Conservation (phyloP, 306 rosid species). For the Elaeagnus macrophylla region DNA sequence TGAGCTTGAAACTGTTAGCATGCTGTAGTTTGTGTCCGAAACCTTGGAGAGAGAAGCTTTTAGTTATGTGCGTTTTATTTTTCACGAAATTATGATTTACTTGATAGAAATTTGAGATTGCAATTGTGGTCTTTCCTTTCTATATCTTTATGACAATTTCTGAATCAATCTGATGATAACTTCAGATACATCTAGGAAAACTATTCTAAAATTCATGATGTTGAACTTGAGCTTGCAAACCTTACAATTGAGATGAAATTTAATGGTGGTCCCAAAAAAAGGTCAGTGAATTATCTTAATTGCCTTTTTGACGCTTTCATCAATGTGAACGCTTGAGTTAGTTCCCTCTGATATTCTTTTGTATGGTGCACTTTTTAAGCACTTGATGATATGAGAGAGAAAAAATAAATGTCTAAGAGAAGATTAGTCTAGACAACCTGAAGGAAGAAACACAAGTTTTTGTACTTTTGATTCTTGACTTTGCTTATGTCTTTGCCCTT, state of each 20-base stretch:
- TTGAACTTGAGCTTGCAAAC: constrained; percentile 70
- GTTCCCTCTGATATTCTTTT: constrained; percentile 1
- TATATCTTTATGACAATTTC: no score
- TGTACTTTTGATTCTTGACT: constrained; percentile 9
- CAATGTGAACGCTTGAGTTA: constrained; percentile 19
- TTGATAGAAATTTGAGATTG: no score
- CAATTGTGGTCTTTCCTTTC: no score
- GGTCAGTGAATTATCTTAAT: constrained; percentile 38
- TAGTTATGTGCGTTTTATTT: no score
- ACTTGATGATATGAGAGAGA: constrained; percentile 77
- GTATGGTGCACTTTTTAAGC: constrained; percentile 45
- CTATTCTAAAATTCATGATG: constrained; percentile 83
- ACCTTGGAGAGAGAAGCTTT: no score
- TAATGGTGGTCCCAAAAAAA: constrained; percentile 89
- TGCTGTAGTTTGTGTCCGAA: no score
- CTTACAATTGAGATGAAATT: constrained; percentile 84
- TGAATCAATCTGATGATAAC: not conserved
- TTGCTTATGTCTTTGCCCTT: constrained; percentile 4
- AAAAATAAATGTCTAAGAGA: constrained; percentile 68
- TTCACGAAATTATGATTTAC: no score
- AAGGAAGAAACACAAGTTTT: constrained; percentile 70
- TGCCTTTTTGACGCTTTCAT: constrained; percentile 16
- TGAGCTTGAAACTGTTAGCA: no score
- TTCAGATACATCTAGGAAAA: constrained; percentile 80
- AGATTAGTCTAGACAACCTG: constrained; percentile 56